A percentile compares a stretch with the other conserved stretches of the same genome.
Conservation (phyloP, 2,329 filamentous ascomycete species). For the Zymoseptoria ardabiliae region DNA sequence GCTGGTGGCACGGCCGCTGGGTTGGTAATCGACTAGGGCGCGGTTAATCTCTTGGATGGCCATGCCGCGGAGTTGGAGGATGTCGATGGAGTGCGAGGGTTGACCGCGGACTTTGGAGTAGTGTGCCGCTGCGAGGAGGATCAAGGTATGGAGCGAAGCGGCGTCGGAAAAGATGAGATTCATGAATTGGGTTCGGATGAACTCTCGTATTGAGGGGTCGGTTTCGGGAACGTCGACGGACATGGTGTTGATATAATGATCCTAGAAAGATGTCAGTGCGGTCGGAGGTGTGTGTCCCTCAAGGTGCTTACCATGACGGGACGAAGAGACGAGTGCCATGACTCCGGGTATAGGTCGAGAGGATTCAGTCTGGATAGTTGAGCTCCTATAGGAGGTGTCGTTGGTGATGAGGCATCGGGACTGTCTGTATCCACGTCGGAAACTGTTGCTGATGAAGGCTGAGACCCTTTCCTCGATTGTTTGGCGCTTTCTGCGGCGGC, state of each 20-base stretch:
- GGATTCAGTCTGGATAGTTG: constrained; percentile 21
- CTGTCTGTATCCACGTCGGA: constrained; percentile 19
- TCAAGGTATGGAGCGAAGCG: constrained; percentile 35
- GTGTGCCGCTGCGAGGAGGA: constrained; percentile 38
- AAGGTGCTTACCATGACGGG: constrained; percentile 21
- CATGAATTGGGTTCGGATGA: constrained; percentile 35
- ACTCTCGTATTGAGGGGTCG: constrained; percentile 29
- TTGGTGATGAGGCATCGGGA: constrained; percentile 18
- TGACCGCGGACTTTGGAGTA: constrained; percentile 29
- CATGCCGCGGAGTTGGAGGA: constrained; percentile 39
- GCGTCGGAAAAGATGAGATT: constrained; percentile 37
- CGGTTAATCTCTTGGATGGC: constrained; percentile 40
- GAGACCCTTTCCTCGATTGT: constrained; percentile 3
- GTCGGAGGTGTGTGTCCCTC: background rate
- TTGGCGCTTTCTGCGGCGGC: constrained; percentile 9
- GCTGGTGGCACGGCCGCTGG: constrained; percentile 23
- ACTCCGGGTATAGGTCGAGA: constrained; percentile 31
- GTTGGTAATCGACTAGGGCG: constrained; percentile 27
- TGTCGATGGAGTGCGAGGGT: constrained; percentile 28
- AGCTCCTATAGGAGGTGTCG: constrained; percentile 8
- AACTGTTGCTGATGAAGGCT: constrained; percentile 3
- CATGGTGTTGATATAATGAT: constrained; percentile 29
- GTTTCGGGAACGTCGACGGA: constrained; percentile 38
- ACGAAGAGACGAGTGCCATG: constrained; percentile 31
- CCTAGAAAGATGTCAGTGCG: constrained; percentile 15